Evolutionary conservation across 2,329 filamentous ascomycete genomes (phyloP).

Genomic region (Aspergillus bombycis): DNA sequence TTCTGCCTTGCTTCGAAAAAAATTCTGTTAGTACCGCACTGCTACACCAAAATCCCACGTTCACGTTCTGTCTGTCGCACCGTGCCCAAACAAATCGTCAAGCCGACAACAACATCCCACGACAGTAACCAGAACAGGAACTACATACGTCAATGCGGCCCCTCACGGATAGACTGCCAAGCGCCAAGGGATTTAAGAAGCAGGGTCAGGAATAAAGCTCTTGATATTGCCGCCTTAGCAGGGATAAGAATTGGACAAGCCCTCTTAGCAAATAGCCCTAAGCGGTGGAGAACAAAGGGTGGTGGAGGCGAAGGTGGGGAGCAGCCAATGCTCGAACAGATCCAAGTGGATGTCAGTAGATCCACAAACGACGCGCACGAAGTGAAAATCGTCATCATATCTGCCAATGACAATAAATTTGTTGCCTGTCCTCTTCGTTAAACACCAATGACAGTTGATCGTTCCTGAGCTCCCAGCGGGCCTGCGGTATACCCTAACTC

Average conservation of each 20-base stretch:
- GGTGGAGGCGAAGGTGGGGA: constrained; percentile 5
- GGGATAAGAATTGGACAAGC: constrained; percentile 10
- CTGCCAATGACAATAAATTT: constrained; percentile 1
- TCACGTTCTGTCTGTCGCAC: background rate
- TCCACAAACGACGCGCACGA: constrained; percentile 10
- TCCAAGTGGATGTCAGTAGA: constrained; percentile 1
- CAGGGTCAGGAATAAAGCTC: constrained; percentile 8
- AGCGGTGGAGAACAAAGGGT: background rate
- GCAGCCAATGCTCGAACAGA: constrained; percentile 4
- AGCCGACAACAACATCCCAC: background rate
- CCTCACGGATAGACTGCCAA: background rate
- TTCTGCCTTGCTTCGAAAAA: background rate
- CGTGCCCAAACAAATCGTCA: background rate
- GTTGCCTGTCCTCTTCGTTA: background rate
- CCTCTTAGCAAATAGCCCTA: constrained; percentile 6
- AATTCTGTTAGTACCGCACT: background rate
- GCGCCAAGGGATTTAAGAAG: constrained; percentile 7
- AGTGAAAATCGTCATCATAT: constrained; percentile 14
- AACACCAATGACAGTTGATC: background rate
- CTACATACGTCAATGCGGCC: constrained; percentile 5
- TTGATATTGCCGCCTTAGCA: background rate
- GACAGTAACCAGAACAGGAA: background rate
- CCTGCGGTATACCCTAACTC: background rate
- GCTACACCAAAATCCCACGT: background rate
- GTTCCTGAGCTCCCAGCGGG: background rate